phyloP scores from a whole-genome alignment of 306 rosid species.

The Rosa rugosa region DNA sequence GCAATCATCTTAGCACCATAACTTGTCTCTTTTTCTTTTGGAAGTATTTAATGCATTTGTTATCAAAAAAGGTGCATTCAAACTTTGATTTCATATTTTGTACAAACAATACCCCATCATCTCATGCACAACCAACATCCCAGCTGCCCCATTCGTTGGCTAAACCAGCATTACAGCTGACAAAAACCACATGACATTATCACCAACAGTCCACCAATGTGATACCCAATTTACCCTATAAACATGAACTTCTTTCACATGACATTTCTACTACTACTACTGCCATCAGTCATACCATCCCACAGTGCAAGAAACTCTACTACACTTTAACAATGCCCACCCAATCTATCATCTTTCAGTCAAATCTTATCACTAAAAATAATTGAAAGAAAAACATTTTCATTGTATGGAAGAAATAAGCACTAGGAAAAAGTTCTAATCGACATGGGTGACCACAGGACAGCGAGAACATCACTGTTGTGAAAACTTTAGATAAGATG shows the following conservation, averaged over 20 bases:
- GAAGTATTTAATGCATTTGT: background rate
- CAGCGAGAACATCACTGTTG: background rate
- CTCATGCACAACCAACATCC: background rate
- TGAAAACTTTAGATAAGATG: no score
- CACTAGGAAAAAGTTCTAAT: background rate
- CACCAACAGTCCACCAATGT: background rate
- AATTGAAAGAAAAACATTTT: no score
- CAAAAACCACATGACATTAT: background rate
- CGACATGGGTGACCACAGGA: background rate
- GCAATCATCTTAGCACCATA: background rate
- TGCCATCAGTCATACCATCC: background rate
- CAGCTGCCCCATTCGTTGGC: background rate
- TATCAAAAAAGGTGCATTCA: background rate
- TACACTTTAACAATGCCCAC: background rate
- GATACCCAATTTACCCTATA: background rate
- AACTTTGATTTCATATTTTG: background rate
- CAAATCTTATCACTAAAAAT: background rate
- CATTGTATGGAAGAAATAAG: background rate
- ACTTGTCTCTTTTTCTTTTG: background rate
- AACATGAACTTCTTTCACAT: background rate
- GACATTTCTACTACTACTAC: background rate
- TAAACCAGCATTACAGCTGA: background rate
- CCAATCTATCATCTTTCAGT: background rate
- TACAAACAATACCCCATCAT: background rate
- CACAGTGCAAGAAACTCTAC: background rate